Evolutionary conservation across 2,329 filamentous ascomycete species (phyloP).

Genomic region (Fusarium siculi): DNA sequence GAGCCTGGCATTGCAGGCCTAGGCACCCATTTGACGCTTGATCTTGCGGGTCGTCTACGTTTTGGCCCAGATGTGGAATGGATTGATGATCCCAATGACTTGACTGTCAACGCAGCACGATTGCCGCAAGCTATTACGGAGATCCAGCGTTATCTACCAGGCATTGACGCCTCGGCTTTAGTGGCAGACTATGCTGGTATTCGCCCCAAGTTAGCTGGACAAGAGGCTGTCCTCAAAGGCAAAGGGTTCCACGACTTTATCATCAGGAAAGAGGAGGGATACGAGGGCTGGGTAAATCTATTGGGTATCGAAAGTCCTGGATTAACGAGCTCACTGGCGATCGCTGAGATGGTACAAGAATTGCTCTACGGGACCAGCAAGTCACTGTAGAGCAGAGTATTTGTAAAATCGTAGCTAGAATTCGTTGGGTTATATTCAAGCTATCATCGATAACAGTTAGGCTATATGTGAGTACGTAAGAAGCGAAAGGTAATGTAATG

Average conservation of each 20-base stretch:
- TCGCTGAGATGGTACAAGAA: constrained; percentile 77
- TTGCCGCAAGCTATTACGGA: constrained; percentile 75
- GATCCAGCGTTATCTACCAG: constrained; percentile 83
- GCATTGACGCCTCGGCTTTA: constrained; percentile 73
- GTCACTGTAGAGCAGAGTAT: background rate
- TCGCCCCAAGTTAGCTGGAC: constrained; percentile 79
- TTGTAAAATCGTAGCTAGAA: background rate
- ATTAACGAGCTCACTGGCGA: constrained; percentile 85
- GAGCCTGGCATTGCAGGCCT: constrained; percentile 84
- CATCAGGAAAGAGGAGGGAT: constrained; percentile 80
- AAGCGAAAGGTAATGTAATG: constrained; percentile 18
- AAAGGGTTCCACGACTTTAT: constrained; percentile 86
- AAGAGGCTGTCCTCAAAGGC: constrained; percentile 69
- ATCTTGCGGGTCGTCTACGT: constrained; percentile 83
- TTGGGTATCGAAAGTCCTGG: constrained; percentile 95
- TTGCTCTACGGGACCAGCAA: constrained; percentile 56
- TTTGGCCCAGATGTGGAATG: constrained; percentile 98
- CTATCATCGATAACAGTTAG: constrained; percentile 2
- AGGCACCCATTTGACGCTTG: constrained; percentile 93
- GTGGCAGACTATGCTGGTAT: constrained; percentile 91
- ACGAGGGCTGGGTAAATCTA: constrained; percentile 85
- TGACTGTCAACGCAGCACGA: constrained; percentile 73
- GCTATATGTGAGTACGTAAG: constrained; percentile 17
- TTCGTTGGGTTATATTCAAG: background rate
- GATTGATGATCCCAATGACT: constrained; percentile 77